Percentiles rank a stretch among this genome's conserved stretches.
Conservation (phyloP, 208 protist species). For the Leptomonas pyrrhocoris region DNA sequence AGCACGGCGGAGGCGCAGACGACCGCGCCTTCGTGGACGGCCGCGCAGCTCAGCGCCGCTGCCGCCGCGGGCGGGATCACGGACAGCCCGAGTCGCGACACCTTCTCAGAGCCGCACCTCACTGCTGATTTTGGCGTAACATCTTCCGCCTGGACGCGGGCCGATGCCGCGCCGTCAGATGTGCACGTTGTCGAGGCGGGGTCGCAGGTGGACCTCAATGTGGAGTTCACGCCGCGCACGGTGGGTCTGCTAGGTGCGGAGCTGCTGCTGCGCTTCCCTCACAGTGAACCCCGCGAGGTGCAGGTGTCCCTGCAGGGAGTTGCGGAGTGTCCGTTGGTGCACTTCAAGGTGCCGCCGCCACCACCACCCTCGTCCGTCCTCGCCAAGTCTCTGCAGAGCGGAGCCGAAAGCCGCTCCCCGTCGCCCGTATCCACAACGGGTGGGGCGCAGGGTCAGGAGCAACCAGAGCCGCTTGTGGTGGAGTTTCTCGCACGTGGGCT, state of each 20-base stretch:
- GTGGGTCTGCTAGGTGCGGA: conserved; percentile 51
- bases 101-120: background rate
- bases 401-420: background rate
- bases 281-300: conserved; percentile 48
- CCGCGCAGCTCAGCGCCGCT: conserved; percentile 7
- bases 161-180: conserved; percentile 80
- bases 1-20: background rate
- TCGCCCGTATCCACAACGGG: background rate
- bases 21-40: background rate
- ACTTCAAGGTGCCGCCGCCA: conserved; percentile 92
- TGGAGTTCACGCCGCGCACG: conserved; percentile 88
- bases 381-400: background rate
- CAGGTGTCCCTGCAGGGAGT: conserved; percentile 76
- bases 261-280: conserved; percentile 66
- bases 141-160: conserved; percentile 5
- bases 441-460: background rate
- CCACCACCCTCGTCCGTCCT: background rate
- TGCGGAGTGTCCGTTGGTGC: conserved; percentile 94
- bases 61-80: background rate
- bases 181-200: conserved; percentile 61
- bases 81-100: conserved; percentile 6
- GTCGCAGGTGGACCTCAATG: conserved; percentile 47
- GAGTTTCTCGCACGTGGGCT: conserved; percentile 93
- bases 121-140: conserved; percentile 11
- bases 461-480: conserved; percentile 65